Percentiles rank a stretch among this genome's conserved stretches.
phyloP scores from a whole-genome alignment of 163 green algal genomes.

The Scenedesmus sp. region DNA sequence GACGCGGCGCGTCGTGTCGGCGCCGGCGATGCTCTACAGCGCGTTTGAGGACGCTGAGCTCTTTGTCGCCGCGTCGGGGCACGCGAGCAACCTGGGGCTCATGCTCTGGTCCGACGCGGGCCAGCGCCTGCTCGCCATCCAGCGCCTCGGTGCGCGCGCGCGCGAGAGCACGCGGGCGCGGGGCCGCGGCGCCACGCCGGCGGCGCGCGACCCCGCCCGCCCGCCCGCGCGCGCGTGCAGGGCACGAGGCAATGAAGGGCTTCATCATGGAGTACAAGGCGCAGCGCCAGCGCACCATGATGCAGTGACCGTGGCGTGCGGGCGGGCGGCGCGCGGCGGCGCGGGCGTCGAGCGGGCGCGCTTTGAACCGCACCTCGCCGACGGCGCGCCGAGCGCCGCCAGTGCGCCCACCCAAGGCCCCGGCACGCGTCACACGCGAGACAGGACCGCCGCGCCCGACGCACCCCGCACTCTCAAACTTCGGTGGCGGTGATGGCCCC shows the following conservation, averaged over 20 bases:
- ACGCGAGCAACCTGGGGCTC: conserved; percentile 49
- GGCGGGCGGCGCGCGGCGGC: too few species aligned
- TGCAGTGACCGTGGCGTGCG: too few species aligned
- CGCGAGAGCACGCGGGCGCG: background rate
- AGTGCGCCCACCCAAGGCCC: too few species aligned
- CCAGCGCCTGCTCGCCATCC: conserved; percentile 2
- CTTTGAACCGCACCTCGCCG: too few species aligned
- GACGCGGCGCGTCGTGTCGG: conserved; percentile 64
- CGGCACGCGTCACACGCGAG: too few species aligned
- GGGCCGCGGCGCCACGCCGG: background rate
- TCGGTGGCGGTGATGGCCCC: too few species aligned
- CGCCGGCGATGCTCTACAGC: conserved; percentile 68
- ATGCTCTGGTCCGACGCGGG: conserved; percentile 56
- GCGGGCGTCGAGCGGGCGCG: too few species aligned
- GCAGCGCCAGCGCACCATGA: conserved; percentile 4
- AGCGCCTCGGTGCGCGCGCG: conserved; percentile 1
- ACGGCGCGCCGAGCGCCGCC: too few species aligned
- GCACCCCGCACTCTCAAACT: too few species aligned
- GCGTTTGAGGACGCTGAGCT: conserved; percentile 71
- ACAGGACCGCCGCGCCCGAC: too few species aligned
- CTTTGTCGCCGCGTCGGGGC: conserved; percentile 51
- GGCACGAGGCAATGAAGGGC: conserved; percentile 22
- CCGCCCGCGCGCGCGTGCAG: background rate
- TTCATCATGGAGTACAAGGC: conserved; percentile 41
- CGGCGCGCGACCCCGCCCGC: background rate